phyloP scores from a whole-genome alignment of 148 eudicot species.

The Cornus florida region DNA sequence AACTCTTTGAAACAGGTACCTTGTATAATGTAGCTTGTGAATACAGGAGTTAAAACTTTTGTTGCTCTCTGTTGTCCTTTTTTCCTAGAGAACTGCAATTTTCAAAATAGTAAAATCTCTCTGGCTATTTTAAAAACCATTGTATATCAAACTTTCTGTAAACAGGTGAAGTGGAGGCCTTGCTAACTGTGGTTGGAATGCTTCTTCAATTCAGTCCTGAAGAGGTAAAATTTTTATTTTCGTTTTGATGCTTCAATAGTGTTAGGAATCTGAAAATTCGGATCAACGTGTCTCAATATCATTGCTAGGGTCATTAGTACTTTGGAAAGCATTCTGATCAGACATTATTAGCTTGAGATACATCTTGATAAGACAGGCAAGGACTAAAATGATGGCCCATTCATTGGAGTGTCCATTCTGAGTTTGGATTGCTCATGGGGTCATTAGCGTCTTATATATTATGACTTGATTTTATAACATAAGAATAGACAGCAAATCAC shows the following conservation, averaged over 20 bases:
- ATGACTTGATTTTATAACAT: background rate
- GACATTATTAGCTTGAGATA: background rate
- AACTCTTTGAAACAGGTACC: conserved; percentile 97
- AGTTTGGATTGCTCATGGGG: background rate
- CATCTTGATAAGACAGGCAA: background rate
- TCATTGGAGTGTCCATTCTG: background rate
- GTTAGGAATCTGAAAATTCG: background rate
- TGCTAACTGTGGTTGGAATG: conserved; percentile 93
- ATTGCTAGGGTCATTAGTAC: background rate
- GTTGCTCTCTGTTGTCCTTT: background rate
- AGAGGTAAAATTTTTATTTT: conserved; percentile 56
- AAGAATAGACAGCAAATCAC: background rate
- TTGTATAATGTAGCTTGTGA: background rate
- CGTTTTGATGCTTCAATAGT: conserved; percentile 9
- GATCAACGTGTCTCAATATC: background rate
- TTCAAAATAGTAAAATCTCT: background rate
- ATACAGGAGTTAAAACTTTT: background rate
- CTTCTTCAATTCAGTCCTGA: conserved; percentile 99
- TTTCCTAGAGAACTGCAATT: conserved; percentile 1
- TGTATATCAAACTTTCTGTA: conserved; percentile 6
- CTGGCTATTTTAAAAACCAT: background rate
- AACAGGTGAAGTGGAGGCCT: conserved; percentile 93
- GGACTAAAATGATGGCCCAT: background rate
- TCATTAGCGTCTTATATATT: no score
- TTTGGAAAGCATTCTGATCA: background rate